Evolutionary conservation across 345 rosid genomes (phyloP).

Genomic region (Melaleuca alternifolia): DNA sequence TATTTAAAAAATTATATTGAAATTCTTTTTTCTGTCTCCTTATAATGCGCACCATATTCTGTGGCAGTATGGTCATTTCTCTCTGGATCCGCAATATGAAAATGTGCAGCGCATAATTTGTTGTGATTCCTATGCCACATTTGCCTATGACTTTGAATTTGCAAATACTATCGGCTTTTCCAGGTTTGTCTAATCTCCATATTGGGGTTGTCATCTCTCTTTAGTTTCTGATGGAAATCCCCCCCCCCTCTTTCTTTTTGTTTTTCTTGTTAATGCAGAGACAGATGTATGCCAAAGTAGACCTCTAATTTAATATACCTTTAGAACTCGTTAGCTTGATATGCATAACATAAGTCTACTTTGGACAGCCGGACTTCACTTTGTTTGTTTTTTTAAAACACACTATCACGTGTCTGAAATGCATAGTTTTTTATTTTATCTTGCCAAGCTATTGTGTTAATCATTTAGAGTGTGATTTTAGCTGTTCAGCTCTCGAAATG

Average conservation of each 20-base stretch:
- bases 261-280: not conserved
- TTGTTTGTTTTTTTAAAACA: not conserved
- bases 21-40: not conserved
- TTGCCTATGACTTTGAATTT: slow-evolving; percentile 94
- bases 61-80: slow-evolving; percentile 96
- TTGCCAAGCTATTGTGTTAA: not conserved
- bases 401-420: not conserved
- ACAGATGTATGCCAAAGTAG: not conserved
- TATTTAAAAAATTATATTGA: not conserved
- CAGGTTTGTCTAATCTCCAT: slow-evolving; percentile 32
- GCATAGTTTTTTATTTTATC: not conserved
- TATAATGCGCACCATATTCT: not conserved
- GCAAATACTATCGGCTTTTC: slow-evolving; percentile 69
- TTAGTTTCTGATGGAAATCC: not conserved
- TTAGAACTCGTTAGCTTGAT: not conserved
- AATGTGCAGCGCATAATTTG: slow-evolving; percentile 95
- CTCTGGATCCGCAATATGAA: slow-evolving; percentile 95
- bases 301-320: not conserved
- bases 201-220: not conserved
- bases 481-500: not conserved
- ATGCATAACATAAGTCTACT: not conserved
- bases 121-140: slow-evolving; percentile 93
- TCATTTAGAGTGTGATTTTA: not conserved
- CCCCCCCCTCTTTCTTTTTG: not conserved
- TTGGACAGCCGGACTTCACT: not conserved